Conservation (phyloP, 164 flowering plant species). For the Vitis rupestris region DNA sequence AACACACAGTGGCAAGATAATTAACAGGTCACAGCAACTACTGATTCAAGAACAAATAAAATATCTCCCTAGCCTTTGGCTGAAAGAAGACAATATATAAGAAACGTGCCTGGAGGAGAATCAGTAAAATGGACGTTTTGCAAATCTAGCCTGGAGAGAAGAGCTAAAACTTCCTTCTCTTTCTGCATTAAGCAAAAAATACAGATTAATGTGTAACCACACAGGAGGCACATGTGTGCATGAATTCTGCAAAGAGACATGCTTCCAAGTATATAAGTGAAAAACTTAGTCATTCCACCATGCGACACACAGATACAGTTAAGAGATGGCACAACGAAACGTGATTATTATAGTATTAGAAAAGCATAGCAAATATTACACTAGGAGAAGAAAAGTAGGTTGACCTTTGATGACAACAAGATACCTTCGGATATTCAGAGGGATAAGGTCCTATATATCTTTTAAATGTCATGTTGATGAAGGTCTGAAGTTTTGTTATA, state of each 20-base stretch:
- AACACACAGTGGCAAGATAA: neutral
- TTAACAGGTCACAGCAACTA: neutral
- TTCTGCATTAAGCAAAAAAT: conserved; percentile 43
- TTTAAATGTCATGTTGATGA: no score
- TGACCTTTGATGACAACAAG: no score
- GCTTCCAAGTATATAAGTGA: neutral
- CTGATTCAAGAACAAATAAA: neutral
- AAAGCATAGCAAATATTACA: no score
- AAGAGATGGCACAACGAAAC: no score
- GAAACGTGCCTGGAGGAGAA: conserved; percentile 64
- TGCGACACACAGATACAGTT: no score
- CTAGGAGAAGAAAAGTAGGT: no score
- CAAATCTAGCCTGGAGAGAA: conserved; percentile 77
- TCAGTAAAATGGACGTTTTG: conserved; percentile 54
- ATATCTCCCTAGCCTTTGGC: neutral
- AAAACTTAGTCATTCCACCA: neutral
- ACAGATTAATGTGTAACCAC: neutral
- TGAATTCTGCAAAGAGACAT: neutral
- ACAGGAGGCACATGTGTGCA: neutral
- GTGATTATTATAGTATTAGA: no score
- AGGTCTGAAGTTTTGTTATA: no score
- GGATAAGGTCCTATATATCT: no score
- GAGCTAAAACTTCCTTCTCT: conserved; percentile 83
- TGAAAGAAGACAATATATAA: conserved; percentile 2
- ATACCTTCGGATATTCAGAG: no score